phyloP scores from a whole-genome alignment of 176 grass and related monocot species.

The Oryza brachyantha region DNA sequence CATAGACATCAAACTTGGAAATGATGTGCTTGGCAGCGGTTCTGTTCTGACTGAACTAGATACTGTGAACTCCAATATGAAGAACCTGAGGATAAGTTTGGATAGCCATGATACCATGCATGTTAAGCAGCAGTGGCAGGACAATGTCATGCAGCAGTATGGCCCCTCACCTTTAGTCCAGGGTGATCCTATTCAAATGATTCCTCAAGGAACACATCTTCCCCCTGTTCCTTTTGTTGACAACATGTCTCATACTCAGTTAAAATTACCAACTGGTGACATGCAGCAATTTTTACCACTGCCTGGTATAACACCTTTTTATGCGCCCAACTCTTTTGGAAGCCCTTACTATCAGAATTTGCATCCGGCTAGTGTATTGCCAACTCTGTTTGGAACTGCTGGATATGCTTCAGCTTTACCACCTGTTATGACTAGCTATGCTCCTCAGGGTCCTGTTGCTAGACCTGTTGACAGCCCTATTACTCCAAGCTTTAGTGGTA shows the following conservation, averaged over 20 bases:
- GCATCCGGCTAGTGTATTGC: slow-evolving; percentile 54
- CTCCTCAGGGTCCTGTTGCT: slow-evolving; percentile 53
- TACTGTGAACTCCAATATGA: slow-evolving; percentile 46
- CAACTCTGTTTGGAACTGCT: slow-evolving; percentile 44
- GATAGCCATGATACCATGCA: slow-evolving; percentile 25
- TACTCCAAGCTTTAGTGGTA: slow-evolving; percentile 60
- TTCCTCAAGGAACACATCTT: slow-evolving; percentile 42
- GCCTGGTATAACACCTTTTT: slow-evolving; percentile 57
- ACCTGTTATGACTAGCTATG: slow-evolving; percentile 59
- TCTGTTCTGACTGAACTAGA: slow-evolving; percentile 36
- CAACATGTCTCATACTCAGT: slow-evolving; percentile 52
- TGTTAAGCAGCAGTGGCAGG: slow-evolving; percentile 48
- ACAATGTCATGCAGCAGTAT: slow-evolving; percentile 44
- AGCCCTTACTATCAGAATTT: slow-evolving; percentile 58
- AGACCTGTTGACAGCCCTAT: slow-evolving; percentile 52
- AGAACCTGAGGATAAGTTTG: slow-evolving; percentile 58
- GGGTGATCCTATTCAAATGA: slow-evolving; percentile 42
- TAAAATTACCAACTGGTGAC: slow-evolving; percentile 54
- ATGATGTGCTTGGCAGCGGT: slow-evolving; percentile 27
- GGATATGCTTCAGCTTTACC: slow-evolving; percentile 65
- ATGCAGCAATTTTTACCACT: slow-evolving; percentile 57
- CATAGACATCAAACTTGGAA: slow-evolving; percentile 14
- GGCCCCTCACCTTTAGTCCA: slow-evolving; percentile 16
- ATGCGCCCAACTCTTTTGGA: slow-evolving; percentile 55
- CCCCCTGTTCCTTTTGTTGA: slow-evolving; percentile 40